These are phyloP conservation scores for Aspergillus ruber DNA, from an alignment of 2,329 filamentous ascomycete species.

Conservation along the genomic window DNA sequence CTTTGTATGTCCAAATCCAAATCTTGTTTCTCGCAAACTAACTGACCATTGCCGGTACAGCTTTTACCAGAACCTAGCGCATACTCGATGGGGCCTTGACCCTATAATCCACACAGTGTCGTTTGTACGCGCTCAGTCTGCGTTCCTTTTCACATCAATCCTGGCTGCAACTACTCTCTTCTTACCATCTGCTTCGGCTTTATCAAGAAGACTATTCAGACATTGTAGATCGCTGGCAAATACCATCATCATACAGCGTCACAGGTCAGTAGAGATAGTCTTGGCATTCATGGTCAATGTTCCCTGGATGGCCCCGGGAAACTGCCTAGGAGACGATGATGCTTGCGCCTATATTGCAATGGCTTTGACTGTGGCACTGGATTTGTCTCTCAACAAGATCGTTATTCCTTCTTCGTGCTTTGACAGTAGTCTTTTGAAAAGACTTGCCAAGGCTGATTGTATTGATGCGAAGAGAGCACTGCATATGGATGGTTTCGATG, in stretches of 20 bases:
- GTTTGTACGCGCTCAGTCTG: conserved; percentile 62
- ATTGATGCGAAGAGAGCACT: conserved; percentile 62
- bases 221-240: conserved; percentile 60
- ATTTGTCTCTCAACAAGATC: conserved; percentile 64
- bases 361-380: conserved; percentile 62
- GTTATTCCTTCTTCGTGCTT: conserved; percentile 51
- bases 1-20: conserved; percentile 47
- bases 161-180: conserved; percentile 64
- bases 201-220: conserved; percentile 60
- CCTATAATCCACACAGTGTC: conserved; percentile 58
- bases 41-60: conserved; percentile 31
- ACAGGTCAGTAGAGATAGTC: conserved; percentile 67
- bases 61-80: conserved; percentile 63
- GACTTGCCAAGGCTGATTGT: conserved; percentile 59
- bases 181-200: conserved; percentile 54
- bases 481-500: conserved; percentile 60
- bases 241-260: conserved; percentile 54
- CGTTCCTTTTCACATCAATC: conserved; percentile 66
- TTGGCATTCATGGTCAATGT: conserved; percentile 70
- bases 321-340: conserved; percentile 53
- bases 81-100: conserved; percentile 69
- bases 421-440: conserved; percentile 40
- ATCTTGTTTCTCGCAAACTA: not conserved
- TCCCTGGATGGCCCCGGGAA: conserved; percentile 60
- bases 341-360: conserved; percentile 66